A percentile compares a stretch with the other conserved stretches of the same genome.
Conservation (phyloP, 352 stramenopile genomes). For the Pythium dissimile region DNA sequence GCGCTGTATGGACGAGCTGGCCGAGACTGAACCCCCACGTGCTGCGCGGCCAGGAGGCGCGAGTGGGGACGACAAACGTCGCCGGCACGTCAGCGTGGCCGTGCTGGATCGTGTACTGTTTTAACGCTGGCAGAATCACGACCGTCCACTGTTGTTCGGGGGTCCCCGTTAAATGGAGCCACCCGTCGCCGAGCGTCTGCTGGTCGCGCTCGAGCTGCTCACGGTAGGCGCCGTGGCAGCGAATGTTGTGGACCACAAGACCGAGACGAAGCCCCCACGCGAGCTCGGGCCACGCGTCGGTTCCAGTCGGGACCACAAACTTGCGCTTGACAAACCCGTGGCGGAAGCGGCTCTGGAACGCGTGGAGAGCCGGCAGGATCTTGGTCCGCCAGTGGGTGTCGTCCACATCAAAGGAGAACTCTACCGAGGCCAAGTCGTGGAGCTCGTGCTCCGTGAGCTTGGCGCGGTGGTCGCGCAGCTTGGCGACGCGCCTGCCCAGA, state of each 20-base stretch:
- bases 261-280: slow-evolving; percentile 16
- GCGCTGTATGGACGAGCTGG: neutral
- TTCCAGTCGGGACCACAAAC: slow-evolving; percentile 19
- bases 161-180: slow-evolving; percentile 13
- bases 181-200: slow-evolving; percentile 11
- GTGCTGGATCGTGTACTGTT: slow-evolving; percentile 7
- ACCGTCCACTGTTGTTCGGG: slow-evolving; percentile 17
- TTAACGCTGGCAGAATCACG: slow-evolving; percentile 8
- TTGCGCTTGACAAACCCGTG: slow-evolving; percentile 11
- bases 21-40: slow-evolving; percentile 12
- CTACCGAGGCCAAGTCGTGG: slow-evolving; percentile 17
- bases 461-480: slow-evolving; percentile 2
- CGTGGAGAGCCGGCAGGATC: slow-evolving; percentile 18
- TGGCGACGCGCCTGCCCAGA: slow-evolving; percentile 10
- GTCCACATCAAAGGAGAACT: slow-evolving; percentile 25
- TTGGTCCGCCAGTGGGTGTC: slow-evolving; percentile 23
- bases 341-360: slow-evolving; percentile 7
- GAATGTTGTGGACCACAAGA: slow-evolving; percentile 15
- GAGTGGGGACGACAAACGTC: slow-evolving; percentile 19
- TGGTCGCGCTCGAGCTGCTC: slow-evolving; percentile 3
- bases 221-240: slow-evolving; percentile 1
- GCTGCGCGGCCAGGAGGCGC: slow-evolving; percentile 11
- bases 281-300: slow-evolving; percentile 1
- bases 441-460: neutral
- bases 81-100: slow-evolving; percentile 14